These are phyloP conservation scores for Nicotiana tomentosiformis DNA, from an alignment of 257 asterid genomes.

Conservation along the genomic window DNA sequence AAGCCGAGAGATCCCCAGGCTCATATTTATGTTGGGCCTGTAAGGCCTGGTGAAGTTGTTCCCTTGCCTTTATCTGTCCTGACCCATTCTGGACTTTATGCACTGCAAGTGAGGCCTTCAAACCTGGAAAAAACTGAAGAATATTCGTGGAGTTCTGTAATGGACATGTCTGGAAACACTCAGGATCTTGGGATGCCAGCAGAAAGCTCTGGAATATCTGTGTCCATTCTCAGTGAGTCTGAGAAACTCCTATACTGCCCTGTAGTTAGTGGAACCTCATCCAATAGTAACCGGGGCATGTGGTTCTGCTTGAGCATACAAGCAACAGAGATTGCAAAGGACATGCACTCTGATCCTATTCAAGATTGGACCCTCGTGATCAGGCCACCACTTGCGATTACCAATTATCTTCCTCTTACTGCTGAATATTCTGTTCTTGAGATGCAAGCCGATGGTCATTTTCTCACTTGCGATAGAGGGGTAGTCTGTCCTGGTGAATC, in stretches of 20 bases:
- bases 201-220: slow-evolving; percentile 51
- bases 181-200: slow-evolving; percentile 37
- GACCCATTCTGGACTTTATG: slow-evolving; percentile 45
- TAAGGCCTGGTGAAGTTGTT: slow-evolving; percentile 67
- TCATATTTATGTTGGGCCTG: slow-evolving; percentile 53
- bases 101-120: slow-evolving; percentile 66
- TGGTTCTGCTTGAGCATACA: slow-evolving; percentile 84
- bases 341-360: slow-evolving; percentile 57
- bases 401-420: slow-evolving; percentile 77
- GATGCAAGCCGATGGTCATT: slow-evolving; percentile 85
- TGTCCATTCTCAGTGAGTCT: slow-evolving; percentile 56
- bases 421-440: slow-evolving; percentile 91
- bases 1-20: slow-evolving; percentile 29
- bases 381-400: slow-evolving; percentile 63
- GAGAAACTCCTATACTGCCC: slow-evolving; percentile 71
- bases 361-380: slow-evolving; percentile 82
- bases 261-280: slow-evolving; percentile 58
- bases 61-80: slow-evolving; percentile 80
- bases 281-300: slow-evolving; percentile 49
- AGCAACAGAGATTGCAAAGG: slow-evolving; percentile 80
- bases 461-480: slow-evolving; percentile 68
- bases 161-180: slow-evolving; percentile 42
- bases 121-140: slow-evolving; percentile 31
- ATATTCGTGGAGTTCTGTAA: slow-evolving; percentile 77
- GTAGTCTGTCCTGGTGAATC: slow-evolving; percentile 72